Evolutionary conservation across 805 yeast genomes (phyloP).

Genomic region (Myxozyma melibiosi): DNA sequence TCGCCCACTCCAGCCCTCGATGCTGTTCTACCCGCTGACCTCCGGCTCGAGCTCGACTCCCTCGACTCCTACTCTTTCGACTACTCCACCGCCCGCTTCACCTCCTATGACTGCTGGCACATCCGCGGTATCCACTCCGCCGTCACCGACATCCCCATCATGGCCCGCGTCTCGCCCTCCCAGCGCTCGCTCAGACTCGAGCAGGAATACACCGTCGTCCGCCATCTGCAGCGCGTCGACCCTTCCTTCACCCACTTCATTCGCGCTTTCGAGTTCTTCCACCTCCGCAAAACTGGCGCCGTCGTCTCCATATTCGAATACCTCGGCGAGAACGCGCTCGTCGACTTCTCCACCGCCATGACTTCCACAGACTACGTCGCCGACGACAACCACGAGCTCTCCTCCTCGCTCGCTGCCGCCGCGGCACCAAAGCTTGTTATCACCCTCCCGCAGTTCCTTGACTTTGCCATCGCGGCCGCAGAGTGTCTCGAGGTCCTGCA

Average conservation of each 20-base stretch:
- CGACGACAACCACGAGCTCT: slow-evolving; percentile 4
- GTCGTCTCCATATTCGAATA: slow-evolving; percentile 32
- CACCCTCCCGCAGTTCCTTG: slow-evolving; percentile 31
- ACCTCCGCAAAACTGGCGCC: slow-evolving; percentile 16
- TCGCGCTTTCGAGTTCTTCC: slow-evolving; percentile 27
- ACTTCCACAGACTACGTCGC: neutral
- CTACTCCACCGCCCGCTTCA: slow-evolving; percentile 9
- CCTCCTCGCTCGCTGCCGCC: slow-evolving; percentile 4
- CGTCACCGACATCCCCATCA: slow-evolving; percentile 20
- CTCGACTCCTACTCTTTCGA: slow-evolving; percentile 24
- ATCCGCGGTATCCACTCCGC: slow-evolving; percentile 18
- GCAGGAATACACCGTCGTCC: slow-evolving; percentile 31
- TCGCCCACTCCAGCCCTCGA: neutral
- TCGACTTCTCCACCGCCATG: slow-evolving; percentile 19
- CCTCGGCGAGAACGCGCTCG: slow-evolving; percentile 25
- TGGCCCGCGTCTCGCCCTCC: slow-evolving; percentile 29
- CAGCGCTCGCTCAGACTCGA: slow-evolving; percentile 26
- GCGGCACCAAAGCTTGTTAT: slow-evolving; percentile 8
- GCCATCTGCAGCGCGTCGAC: slow-evolving; percentile 30
- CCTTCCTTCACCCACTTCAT: slow-evolving; percentile 23
- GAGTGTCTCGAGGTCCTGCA: slow-evolving; percentile 33
- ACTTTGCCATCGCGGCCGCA: slow-evolving; percentile 33
- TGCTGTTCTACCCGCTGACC: slow-evolving; percentile 5
- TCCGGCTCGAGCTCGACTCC: slow-evolving; percentile 16
- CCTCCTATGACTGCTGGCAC: slow-evolving; percentile 32